Evolutionary conservation across 2,329 filamentous ascomycete genomes (phyloP).

Genomic region (Cladosporium sp.): DNA sequence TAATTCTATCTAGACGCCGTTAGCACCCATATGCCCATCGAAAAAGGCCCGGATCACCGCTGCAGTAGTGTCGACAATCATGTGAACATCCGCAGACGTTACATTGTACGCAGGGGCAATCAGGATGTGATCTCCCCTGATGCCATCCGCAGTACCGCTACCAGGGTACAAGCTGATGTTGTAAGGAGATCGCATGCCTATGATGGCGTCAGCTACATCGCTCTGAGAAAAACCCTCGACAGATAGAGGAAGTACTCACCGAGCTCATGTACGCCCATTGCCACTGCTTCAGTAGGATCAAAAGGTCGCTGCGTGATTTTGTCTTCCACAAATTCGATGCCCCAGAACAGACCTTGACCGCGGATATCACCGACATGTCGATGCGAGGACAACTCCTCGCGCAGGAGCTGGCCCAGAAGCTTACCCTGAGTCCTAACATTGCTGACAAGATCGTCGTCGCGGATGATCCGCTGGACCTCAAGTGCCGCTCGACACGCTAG

Average conservation of each 20-base stretch:
- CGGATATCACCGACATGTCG: slow-evolving; percentile 58
- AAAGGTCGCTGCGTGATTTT: slow-evolving; percentile 54
- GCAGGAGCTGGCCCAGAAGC: slow-evolving; percentile 44
- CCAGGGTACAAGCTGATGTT: slow-evolving; percentile 62
- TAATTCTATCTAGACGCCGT: not conserved
- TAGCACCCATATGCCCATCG: not conserved
- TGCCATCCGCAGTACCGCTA: slow-evolving; percentile 55
- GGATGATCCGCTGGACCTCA: slow-evolving; percentile 58
- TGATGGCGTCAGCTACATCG: slow-evolving; percentile 5
- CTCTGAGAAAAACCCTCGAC: not conserved
- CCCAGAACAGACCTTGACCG: slow-evolving; percentile 57
- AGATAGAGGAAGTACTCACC: slow-evolving; percentile 33
- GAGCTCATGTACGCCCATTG: slow-evolving; percentile 48
- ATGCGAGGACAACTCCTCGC: slow-evolving; percentile 40
- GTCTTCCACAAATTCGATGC: slow-evolving; percentile 56
- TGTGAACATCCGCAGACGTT: slow-evolving; percentile 52
- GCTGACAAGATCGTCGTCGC: slow-evolving; percentile 53
- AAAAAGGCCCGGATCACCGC: slow-evolving; percentile 52
- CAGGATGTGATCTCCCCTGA: slow-evolving; percentile 64
- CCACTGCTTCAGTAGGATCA: slow-evolving; percentile 41
- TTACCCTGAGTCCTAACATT: slow-evolving; percentile 56
- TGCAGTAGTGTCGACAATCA: slow-evolving; percentile 50
- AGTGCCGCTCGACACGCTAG: slow-evolving; percentile 58
- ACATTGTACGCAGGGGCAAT: slow-evolving; percentile 66
- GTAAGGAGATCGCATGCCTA: slow-evolving; percentile 41